Base-by-base conservation (phyloP, 2,329 filamentous ascomycete genomes). In the Cercospora sp. region DNA sequence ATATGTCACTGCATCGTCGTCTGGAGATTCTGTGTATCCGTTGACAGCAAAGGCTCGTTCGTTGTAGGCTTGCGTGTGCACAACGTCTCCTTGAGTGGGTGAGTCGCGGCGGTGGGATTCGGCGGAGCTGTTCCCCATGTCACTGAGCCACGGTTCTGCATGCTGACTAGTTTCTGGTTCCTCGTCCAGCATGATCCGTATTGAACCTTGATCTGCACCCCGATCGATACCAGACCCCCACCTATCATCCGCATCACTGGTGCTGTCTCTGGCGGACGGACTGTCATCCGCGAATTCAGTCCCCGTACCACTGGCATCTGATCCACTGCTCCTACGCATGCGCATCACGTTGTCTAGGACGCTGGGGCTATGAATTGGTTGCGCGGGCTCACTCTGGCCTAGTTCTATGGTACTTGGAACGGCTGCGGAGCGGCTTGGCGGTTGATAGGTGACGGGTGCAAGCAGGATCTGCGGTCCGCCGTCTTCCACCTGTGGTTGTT, bases 151-250 rank as follows among this genome's bases (percentile, higher is more conserved):
- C 16, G 70, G 68, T 58, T 72, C 69, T 42, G 67, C n/a, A 42
- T 66, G 66, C 45, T 69, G 64, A 3, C 63, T 63, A 26, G 66
- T 64, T 31, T 68, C 66, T 65, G 71, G 69, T 23, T 75, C 75
- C 53, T 76, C 71, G 36, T 77, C 77, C 30, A 78, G 72, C 76
- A 78, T 78, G 63, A 79, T 79, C 51, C 70, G 72, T 42, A 79
- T 77, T 7, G 77, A 78, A 53, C 76, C 77, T 69, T 77, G 72
- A 68, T 77, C 74, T 30, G 65, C 67, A 26, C 48, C 67, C 31
- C 68, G 36, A 61, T 69, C 65, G 66, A 68, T 69, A 10, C 66
- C 70, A 55, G 74, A 72, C 12, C 68, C 70, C 75, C 75, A 76
- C 65, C 64, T 64, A 53, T 74, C 71, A 61, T 69, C 75, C 18